These are phyloP conservation scores for Mortierella claussenii DNA, from an alignment of 192 early-diverging fungal species.

Conservation along the genomic window DNA sequence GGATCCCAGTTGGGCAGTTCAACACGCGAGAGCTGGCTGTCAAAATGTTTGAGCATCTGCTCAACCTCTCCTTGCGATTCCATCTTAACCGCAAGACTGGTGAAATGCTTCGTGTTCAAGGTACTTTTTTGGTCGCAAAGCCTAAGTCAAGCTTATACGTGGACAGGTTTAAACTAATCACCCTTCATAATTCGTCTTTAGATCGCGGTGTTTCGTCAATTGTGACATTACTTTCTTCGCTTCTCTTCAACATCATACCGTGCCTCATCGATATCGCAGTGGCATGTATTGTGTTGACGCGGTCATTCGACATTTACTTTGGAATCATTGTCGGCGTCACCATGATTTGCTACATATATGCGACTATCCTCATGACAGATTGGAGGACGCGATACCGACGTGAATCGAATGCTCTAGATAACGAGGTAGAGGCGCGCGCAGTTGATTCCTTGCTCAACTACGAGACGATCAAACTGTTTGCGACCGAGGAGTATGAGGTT, in stretches of 20 bases:
- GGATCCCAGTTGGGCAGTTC: constrained; percentile 88
- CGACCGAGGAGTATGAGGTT: constrained; percentile 48
- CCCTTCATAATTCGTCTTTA: constrained; percentile 32
- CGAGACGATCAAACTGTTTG: constrained; percentile 91
- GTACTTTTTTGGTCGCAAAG: constrained; percentile 34
- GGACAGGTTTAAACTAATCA: background rate
- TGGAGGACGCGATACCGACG: constrained; percentile 83
- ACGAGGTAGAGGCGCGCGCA: constrained; percentile 75
- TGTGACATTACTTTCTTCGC: constrained; percentile 78
- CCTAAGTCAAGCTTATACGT: background rate
- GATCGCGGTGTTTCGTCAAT: constrained; percentile 75
- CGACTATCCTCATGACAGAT: constrained; percentile 86
- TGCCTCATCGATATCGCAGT: constrained; percentile 86
- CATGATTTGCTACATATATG: constrained; percentile 84
- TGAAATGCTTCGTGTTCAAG: constrained; percentile 90
- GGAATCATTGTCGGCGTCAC: constrained; percentile 84
- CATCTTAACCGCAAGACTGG: constrained; percentile 96
- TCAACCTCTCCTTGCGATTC: constrained; percentile 86
- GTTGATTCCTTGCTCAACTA: constrained; percentile 97
- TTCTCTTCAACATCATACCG: constrained; percentile 93
- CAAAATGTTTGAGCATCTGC: constrained; percentile 91
- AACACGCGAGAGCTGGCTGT: constrained; percentile 71
- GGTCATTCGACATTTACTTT: constrained; percentile 78
- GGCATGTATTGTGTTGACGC: constrained; percentile 76
- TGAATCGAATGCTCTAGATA: constrained; percentile 79